phyloP scores from a whole-genome alignment of 306 rosid species.

The Heteromeles arbutifolia region DNA sequence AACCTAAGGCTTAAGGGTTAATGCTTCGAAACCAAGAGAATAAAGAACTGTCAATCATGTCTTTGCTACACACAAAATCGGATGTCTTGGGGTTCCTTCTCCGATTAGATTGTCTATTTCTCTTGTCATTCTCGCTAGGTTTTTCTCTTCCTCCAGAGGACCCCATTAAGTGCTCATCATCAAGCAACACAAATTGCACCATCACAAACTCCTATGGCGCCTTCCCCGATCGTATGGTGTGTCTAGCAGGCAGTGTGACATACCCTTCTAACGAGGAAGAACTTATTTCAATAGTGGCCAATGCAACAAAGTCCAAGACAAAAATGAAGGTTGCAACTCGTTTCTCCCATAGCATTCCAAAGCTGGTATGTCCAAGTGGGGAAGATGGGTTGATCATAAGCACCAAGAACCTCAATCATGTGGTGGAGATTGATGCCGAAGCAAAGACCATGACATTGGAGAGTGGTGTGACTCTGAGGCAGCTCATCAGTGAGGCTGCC shows the following conservation, averaged over 20 bases:
- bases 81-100: neutral
- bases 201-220: constrained; percentile 60
- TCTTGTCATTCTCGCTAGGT: constrained; percentile 14
- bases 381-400: constrained; percentile 54
- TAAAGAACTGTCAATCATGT: constrained; percentile 12
- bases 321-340: constrained; percentile 53
- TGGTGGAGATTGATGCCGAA: constrained; percentile 32
- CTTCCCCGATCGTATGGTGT: constrained; percentile 51
- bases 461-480: constrained; percentile 54
- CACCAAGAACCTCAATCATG: constrained; percentile 46
- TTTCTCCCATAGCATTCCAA: constrained; percentile 61
- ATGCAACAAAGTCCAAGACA: constrained; percentile 20
- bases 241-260: constrained; percentile 26
- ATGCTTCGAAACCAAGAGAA: neutral
- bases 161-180: constrained; percentile 44
- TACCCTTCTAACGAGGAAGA: constrained; percentile 46
- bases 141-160: constrained; percentile 45
- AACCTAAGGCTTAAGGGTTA: neutral
- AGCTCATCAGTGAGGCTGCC: constrained; percentile 45
- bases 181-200: constrained; percentile 49
- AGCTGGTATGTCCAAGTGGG: constrained; percentile 58
- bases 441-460: constrained; percentile 40
- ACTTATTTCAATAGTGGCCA: constrained; percentile 41
- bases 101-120: neutral
- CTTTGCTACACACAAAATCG: neutral